Percentiles rank a stretch among this genome's conserved stretches.
These are phyloP conservation scores for Lasiodiplodia theobromae DNA, from an alignment of 2,329 filamentous ascomycete species.

Conservation along the genomic window DNA sequence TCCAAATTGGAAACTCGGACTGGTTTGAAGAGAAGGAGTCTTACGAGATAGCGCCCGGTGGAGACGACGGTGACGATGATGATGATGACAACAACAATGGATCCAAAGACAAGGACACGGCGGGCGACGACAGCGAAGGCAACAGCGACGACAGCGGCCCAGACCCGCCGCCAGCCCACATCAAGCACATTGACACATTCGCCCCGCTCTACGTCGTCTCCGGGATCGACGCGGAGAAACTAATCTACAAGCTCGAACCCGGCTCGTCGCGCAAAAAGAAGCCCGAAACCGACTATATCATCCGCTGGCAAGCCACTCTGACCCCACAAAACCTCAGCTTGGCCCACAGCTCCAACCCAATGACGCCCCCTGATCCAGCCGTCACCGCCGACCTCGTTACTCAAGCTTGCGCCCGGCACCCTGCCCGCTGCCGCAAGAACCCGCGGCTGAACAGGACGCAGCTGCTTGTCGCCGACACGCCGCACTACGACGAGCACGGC, in stretches of 20 bases:
- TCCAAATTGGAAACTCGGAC: background rate
- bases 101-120: no score
- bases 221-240: background rate
- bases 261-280: background rate
- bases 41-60: background rate
- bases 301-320: background rate
- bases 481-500: background rate
- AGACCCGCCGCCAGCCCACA: background rate
- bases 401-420: background rate
- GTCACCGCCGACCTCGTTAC: background rate
- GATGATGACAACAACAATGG: no score
- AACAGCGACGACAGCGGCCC: background rate
- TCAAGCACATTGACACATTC: background rate
- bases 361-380: background rate
- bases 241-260: background rate
- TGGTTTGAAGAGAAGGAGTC: background rate
- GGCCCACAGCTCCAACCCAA: no score
- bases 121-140: background rate
- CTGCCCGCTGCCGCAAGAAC: background rate
- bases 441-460: background rate
- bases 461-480: background rate
- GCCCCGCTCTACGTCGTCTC: background rate
- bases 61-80: background rate
- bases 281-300: background rate
- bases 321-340: background rate